These are phyloP conservation scores for Coprinopsis marcescibilis DNA, from an alignment of 768 basidiomycete genomes.

Conservation along the genomic window DNA sequence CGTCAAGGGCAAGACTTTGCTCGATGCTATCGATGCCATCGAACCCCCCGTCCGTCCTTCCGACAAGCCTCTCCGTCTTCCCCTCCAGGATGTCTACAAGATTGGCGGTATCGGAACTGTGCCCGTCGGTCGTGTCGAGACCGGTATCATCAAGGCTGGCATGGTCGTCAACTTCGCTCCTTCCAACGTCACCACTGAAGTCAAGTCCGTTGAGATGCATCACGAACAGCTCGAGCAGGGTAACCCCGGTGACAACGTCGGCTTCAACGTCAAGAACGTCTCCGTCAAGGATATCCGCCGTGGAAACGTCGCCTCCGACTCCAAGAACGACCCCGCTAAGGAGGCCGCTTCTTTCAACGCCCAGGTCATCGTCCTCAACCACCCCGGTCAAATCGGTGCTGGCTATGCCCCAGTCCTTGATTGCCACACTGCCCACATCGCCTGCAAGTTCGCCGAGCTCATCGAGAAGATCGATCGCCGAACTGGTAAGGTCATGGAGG, in stretches of 20 bases:
- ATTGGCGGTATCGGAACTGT: slow-evolving; percentile 99
- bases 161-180: slow-evolving; percentile 99
- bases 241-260: slow-evolving; percentile 97
- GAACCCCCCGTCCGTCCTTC: slow-evolving; percentile 95
- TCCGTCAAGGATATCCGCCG: slow-evolving; percentile 99
- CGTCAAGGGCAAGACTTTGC: slow-evolving; percentile 97
- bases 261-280: slow-evolving; percentile 99
- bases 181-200: slow-evolving; percentile 98
- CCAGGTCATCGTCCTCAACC: slow-evolving; percentile 99
- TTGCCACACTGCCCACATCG: slow-evolving; percentile 99
- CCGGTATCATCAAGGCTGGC: slow-evolving; percentile 99
- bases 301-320: slow-evolving; percentile 99
- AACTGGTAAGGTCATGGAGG: slow-evolving; percentile 89
- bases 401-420: slow-evolving; percentile 99
- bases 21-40: slow-evolving; percentile 99
- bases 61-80: slow-evolving; percentile 99
- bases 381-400: slow-evolving; percentile 99
- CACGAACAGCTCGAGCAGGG: slow-evolving; percentile 97
- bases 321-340: slow-evolving; percentile 99
- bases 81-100: slow-evolving; percentile 99
- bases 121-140: slow-evolving; percentile 99
- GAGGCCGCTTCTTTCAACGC: slow-evolving; percentile 99
- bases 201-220: slow-evolving; percentile 99
- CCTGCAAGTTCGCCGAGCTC: slow-evolving; percentile 98
- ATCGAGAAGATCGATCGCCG: slow-evolving; percentile 99